A percentile compares a stretch with the other conserved stretches of the same genome.
phyloP scores from a whole-genome alignment of 257 asterid species.

The Solanum chilense region DNA sequence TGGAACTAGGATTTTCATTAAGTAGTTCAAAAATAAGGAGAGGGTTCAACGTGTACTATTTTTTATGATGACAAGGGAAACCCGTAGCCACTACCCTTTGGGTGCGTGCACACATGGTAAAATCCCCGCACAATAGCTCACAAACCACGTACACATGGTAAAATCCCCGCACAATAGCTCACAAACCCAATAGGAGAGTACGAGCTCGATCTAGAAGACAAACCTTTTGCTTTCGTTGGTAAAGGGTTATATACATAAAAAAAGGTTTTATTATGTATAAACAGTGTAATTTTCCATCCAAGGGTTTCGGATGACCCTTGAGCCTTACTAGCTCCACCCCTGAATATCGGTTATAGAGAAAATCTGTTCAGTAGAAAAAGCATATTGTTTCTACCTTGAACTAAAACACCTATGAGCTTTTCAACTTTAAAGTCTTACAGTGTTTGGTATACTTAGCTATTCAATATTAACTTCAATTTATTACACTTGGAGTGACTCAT shows the following conservation, averaged over 20 bases:
- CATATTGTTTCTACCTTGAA: background rate
- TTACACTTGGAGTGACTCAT: background rate
- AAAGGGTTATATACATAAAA: no score
- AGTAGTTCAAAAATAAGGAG: background rate
- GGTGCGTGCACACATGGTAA: no score
- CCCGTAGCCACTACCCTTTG: no score
- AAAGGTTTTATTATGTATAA: background rate
- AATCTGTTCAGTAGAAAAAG: background rate
- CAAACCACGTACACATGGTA: no score
- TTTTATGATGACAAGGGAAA: no score
- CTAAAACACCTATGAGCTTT: background rate
- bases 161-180: no score
- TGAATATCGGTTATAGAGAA: background rate
- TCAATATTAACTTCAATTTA: background rate
- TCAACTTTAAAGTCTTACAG: background rate
- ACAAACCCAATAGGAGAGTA: no score
- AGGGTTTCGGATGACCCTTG: background rate
- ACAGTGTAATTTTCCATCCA: background rate
- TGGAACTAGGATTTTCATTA: background rate
- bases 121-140: no score
- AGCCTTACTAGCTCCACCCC: rapidly evolving
- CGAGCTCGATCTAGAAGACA: no score
- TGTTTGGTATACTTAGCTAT: background rate
- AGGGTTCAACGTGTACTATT: background rate
- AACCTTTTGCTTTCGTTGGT: no score